Evolutionary conservation across 768 basidiomycete species (phyloP).

Genomic region (Amanita fuliginea): DNA sequence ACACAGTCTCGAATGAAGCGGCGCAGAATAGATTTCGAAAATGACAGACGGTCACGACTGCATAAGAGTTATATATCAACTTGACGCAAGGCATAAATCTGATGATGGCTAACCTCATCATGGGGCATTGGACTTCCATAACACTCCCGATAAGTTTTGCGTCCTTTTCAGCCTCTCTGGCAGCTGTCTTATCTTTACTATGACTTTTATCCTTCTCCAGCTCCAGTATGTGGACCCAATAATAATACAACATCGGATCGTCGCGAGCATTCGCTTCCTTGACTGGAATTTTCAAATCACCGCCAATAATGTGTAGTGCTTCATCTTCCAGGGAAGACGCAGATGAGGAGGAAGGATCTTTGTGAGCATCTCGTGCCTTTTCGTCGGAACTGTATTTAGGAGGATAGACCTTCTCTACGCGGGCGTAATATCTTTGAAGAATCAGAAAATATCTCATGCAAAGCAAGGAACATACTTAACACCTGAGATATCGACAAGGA

Average conservation of each 20-base stretch:
- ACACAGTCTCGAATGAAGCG: constrained; percentile 95
- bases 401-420: constrained; percentile 68
- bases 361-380: constrained; percentile 38
- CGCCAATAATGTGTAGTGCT: constrained; percentile 58
- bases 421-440: constrained; percentile 61
- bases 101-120: constrained; percentile 54
- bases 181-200: constrained; percentile 43
- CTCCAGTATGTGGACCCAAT: constrained; percentile 81
- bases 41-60: constrained; percentile 91
- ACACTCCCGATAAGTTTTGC: constrained; percentile 62
- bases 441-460: constrained; percentile 4
- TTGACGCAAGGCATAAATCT: constrained; percentile 2
- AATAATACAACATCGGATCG: constrained; percentile 75
- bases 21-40: constrained; percentile 94
- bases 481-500: constrained; percentile 79
- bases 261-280: constrained; percentile 66
- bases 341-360: constrained; percentile 33
- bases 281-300: constrained; percentile 64
- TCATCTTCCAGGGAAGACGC: constrained; percentile 31
- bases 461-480: constrained; percentile 51
- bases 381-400: constrained; percentile 40
- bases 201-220: constrained; percentile 59
- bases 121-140: constrained; percentile 72
- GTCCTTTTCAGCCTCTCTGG: constrained; percentile 42
- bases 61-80: constrained; percentile 4